These are phyloP conservation scores for Zoysia pacifica DNA, from an alignment of 176 grass and related monocot species.

Conservation along the genomic window DNA sequence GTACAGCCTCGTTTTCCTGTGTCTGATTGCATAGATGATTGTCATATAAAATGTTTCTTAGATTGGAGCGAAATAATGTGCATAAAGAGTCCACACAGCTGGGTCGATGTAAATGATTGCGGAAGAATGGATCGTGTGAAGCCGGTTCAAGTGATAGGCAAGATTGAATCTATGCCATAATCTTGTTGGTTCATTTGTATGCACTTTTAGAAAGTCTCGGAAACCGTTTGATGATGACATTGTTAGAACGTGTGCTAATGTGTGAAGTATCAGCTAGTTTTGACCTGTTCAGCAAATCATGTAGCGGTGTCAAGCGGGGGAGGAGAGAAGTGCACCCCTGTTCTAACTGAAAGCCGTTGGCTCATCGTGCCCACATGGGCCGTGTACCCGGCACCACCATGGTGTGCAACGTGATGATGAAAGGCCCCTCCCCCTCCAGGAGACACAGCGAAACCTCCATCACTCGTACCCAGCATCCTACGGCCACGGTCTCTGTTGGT, in stretches of 20 bases:
- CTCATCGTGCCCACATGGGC: too few species aligned
- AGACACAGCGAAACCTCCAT: too few species aligned
- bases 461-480: not conserved
- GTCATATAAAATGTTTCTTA: too few species aligned
- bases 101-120: not conserved
- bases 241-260: not conserved
- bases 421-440: too few species aligned
- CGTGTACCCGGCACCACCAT: too few species aligned
- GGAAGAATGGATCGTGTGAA: not conserved
- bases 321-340: too few species aligned
- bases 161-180: not conserved
- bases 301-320: too few species aligned
- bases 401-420: too few species aligned
- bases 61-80: not conserved
- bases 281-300: too few species aligned
- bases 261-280: not conserved
- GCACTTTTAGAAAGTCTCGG: not conserved
- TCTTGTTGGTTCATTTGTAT: not conserved
- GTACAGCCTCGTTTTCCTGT: slow-evolving; percentile 30
- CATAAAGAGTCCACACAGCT: not conserved
- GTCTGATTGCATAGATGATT: not conserved
- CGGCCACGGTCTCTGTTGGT: not conserved
- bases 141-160: not conserved
- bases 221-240: not conserved
- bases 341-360: too few species aligned